Conservation (phyloP, 495 filamentous ascomycete species). For the Apiosordaria backusii region DNA sequence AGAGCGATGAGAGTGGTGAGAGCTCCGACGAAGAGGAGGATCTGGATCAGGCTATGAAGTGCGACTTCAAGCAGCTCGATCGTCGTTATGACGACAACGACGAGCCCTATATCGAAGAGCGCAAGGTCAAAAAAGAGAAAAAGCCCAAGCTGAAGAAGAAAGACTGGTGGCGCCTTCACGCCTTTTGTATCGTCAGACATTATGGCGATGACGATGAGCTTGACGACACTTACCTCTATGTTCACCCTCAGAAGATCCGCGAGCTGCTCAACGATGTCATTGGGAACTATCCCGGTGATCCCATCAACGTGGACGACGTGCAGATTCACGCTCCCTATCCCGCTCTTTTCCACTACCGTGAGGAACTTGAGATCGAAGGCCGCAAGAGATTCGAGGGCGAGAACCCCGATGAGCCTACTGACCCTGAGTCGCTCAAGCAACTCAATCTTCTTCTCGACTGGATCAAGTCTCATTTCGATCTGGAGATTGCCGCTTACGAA, state of each 20-base stretch:
- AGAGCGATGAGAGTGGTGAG: no score
- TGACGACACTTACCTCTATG: conserved; percentile 26
- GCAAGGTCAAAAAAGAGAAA: conserved; percentile 27
- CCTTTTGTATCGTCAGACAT: conserved; percentile 33
- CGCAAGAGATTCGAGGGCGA: conserved; percentile 25
- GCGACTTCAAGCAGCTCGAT: conserved; percentile 40
- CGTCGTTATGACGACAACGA: conserved; percentile 28
- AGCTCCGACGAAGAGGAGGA: neutral
- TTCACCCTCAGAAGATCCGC: conserved; percentile 34
- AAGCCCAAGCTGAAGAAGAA: conserved; percentile 22
- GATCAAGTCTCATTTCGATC: conserved; percentile 35
- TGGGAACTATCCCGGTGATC: conserved; percentile 29
- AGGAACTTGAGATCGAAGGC: conserved; percentile 29
- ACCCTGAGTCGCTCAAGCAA: conserved; percentile 29
- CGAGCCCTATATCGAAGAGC: conserved; percentile 30
- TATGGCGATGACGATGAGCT: conserved; percentile 26
- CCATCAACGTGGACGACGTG: conserved; percentile 32
- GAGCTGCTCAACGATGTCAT: conserved; percentile 33
- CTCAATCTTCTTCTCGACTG: conserved; percentile 33
- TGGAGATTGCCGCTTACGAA: conserved; percentile 33
- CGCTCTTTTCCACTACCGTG: conserved; percentile 34
- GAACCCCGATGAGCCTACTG: conserved; percentile 1
- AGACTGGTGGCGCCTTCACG: conserved; percentile 37
- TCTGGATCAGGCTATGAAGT: conserved; percentile 32
- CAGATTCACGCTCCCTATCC: conserved; percentile 33